Evolutionary conservation across 164 flowering plant genomes (phyloP), one percentile per base, ranked within the genome.

Genomic region (Aristolochia contorta): DNA sequence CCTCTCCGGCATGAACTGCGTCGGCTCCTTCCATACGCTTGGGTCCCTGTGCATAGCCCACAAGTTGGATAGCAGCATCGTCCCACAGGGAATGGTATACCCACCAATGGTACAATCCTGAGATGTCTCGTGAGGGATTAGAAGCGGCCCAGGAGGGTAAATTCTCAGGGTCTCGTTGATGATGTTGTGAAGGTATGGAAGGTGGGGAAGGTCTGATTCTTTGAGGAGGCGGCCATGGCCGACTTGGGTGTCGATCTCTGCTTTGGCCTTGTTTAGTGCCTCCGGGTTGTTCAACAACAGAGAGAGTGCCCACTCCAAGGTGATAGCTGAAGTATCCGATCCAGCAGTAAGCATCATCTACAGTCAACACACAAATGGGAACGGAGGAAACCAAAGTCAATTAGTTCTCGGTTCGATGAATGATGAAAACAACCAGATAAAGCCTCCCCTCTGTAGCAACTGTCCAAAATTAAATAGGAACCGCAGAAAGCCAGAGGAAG

Each of bases 41-140:
- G 82, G 79, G 21, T 79, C 81, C n/a, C 82, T 62, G 6, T 85
- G 87, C 6, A 81, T 56, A 0, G 74, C 74, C 83, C 84, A 79
- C 0, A 67, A 72, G 25, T 85, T 82, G 24, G 76, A 73, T 18
- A 78, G 4, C 23, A 85, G 21, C 59, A 66, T 78, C 6, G 87
- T 81, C 19, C 75, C 72, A 1, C 52, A 15, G 1, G 85, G 84
- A 0, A 82, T 58, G 2, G 71, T 27, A 47, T 54, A 78, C 4
- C 80, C 85, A 1, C 71, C 79, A 0, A 84, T 62, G 0, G 41
- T 65, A 65, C 79, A 75, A 1, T 70, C 66, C 19, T 76, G 62
- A 0, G 79, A 70, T 5, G 84, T 74, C 8, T 23, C 41, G 64
- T 75, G 86, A 2, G 89, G 86, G 0, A 79, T 2, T 16, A 76